A percentile compares a stretch with the other conserved stretches of the same genome.
Conservation (phyloP, 139 green algal genomes). For the Tetraselmis chui region DNA sequence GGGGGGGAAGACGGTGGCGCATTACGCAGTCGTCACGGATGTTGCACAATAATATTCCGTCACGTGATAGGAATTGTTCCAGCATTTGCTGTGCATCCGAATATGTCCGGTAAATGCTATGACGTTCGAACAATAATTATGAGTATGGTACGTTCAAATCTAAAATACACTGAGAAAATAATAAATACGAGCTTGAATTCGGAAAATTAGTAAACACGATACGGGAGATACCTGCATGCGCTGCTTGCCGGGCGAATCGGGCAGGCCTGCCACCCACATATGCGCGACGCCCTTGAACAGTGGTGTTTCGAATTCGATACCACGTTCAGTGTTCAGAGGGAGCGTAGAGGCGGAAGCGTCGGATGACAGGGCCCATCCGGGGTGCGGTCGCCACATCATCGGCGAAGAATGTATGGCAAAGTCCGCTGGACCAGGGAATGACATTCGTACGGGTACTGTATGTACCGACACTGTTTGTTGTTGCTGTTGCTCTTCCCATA, state of each 20-base stretch:
- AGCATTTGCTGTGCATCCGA: not conserved
- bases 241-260: not conserved
- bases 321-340: not conserved
- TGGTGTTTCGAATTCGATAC: not conserved
- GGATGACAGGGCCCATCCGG: not conserved
- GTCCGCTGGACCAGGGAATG: too few relatives aligned
- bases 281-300: not conserved
- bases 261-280: not conserved
- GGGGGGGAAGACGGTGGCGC: too few relatives aligned
- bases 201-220: not conserved
- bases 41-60: too few relatives aligned
- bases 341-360: not conserved
- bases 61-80: not conserved
- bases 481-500: too few relatives aligned
- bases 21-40: too few relatives aligned
- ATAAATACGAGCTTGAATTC: not conserved
- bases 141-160: too few relatives aligned
- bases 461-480: too few relatives aligned
- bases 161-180: not conserved
- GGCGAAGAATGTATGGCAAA: too few relatives aligned
- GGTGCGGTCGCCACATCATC: not conserved
- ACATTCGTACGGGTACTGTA: too few relatives aligned
- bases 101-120: not conserved
- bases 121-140: too few relatives aligned
- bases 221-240: not conserved